Percentiles rank a stretch among this genome's conserved stretches.
Conservation (phyloP, 768 basidiomycete genomes). For the Tylopilus sp. region DNA sequence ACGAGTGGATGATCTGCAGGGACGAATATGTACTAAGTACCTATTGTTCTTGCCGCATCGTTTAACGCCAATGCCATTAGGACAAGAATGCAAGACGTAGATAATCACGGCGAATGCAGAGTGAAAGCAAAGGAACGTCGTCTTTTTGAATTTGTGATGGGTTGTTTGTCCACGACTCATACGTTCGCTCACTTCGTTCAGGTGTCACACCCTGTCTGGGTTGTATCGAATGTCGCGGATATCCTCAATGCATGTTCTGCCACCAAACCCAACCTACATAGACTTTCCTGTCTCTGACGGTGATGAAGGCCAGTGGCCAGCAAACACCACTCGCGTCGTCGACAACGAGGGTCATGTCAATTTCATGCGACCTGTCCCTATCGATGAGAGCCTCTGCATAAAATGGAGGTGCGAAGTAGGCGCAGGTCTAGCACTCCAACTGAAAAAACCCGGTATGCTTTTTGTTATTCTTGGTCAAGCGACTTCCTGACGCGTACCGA, state of each 20-base stretch:
- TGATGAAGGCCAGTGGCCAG: constrained; percentile 49
- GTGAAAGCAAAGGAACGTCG: not conserved
- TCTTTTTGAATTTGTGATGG: not conserved
- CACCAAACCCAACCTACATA: constrained; percentile 51
- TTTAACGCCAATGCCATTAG: constrained; percentile 63
- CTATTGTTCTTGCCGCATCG: constrained; percentile 53
- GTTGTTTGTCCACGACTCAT: constrained; percentile 15
- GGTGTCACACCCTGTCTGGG: not conserved
- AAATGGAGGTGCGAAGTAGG: constrained; percentile 56
- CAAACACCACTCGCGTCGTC: constrained; percentile 48
- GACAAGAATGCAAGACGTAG: constrained; percentile 48
- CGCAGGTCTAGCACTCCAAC: constrained; percentile 36
- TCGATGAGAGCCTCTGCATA: constrained; percentile 48
- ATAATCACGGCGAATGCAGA: constrained; percentile 50
- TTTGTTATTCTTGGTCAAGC: not conserved
- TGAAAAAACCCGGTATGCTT: constrained; percentile 51
- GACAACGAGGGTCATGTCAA: constrained; percentile 67
- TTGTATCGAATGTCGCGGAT: constrained; percentile 21
- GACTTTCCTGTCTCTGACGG: constrained; percentile 67
- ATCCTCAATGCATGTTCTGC: constrained; percentile 33
- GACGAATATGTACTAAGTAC: constrained; percentile 21
- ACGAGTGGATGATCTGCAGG: constrained; percentile 61
- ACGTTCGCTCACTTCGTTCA: constrained; percentile 1
- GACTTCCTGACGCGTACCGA: not conserved
- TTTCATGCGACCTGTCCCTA: constrained; percentile 54